A percentile compares a stretch with the other conserved stretches of the same genome.
These are phyloP conservation scores for Rhizopogon roseolus DNA, from an alignment of 768 basidiomycete genomes.

Conservation along the genomic window DNA sequence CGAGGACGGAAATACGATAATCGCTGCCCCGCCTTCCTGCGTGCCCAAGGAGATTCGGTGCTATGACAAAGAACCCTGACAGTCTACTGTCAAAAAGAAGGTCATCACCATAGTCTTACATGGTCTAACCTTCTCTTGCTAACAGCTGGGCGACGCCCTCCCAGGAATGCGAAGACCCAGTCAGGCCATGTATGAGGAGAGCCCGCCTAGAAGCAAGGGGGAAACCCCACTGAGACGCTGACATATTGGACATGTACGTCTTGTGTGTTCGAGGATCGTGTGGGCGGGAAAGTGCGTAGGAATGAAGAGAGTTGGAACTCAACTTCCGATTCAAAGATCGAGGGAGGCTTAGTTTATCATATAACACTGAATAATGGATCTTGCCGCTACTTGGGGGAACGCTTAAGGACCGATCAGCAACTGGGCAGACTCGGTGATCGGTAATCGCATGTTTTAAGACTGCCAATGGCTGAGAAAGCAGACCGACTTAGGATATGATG, in stretches of 20 bases:
- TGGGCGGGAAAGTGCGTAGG: too few species aligned
- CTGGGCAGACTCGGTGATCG: too few species aligned
- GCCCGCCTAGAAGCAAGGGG: slow-evolving; percentile 18
- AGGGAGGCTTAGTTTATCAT: too few species aligned
- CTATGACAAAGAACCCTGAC: slow-evolving; percentile 11
- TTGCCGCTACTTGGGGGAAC: too few species aligned
- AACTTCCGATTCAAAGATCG: too few species aligned
- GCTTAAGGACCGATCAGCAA: too few species aligned
- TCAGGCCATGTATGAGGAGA: slow-evolving; percentile 21
- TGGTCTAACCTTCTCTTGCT: slow-evolving; percentile 9
- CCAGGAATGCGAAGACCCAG: slow-evolving; percentile 17
- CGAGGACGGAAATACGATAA: slow-evolving; percentile 8
- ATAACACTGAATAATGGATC: too few species aligned
- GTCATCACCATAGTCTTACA: not conserved
- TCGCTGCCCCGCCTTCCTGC: slow-evolving; percentile 8
- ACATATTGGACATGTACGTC: not conserved
- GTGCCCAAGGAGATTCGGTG: slow-evolving; percentile 14
- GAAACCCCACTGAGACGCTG: slow-evolving; percentile 17
- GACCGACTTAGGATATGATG: too few species aligned
- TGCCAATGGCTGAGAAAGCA: too few species aligned
- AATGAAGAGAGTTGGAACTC: too few species aligned
- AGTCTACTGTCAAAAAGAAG: not conserved
- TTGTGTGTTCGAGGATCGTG: too few species aligned
- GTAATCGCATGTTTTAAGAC: too few species aligned
- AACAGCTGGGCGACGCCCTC: slow-evolving; percentile 11